These are phyloP conservation scores for Klebsormidium nitens DNA, from an alignment of 139 green algal genomes.

Conservation along the genomic window DNA sequence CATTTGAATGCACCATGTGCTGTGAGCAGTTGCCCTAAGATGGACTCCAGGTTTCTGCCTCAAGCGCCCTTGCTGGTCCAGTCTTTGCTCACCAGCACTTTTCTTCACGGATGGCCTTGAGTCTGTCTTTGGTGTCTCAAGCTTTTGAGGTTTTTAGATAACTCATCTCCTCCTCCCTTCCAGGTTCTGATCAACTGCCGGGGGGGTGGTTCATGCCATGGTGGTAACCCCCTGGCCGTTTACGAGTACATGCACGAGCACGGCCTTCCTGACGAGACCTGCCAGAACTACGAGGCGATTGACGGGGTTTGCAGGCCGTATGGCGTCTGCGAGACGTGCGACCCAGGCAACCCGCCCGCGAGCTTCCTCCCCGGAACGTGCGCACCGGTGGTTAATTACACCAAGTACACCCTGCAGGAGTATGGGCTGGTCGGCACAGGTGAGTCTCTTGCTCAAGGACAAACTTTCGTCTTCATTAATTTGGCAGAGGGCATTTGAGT, in stretches of 20 bases:
- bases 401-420: constrained; percentile 19
- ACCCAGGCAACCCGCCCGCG: constrained; percentile 40
- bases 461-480: no score
- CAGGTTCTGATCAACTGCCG: constrained; percentile 54
- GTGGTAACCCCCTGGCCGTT: constrained; percentile 41
- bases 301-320: constrained; percentile 44
- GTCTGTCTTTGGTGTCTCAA: no score
- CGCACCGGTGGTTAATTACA: constrained; percentile 34
- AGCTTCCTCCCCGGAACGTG: constrained; percentile 23
- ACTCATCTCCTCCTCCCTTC: no score
- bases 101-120: no score
- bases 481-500: no score
- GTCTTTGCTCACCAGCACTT: no score
- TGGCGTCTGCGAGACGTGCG: constrained; percentile 42
- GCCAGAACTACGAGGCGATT: constrained; percentile 53
- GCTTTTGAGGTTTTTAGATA: no score
- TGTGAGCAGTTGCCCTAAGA: constrained; percentile 15
- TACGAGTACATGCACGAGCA: constrained; percentile 47
- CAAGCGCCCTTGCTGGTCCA: no score
- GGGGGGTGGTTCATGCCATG: constrained; percentile 34
- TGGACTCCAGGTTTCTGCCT: no score
- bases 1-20: not conserved
- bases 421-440: constrained; percentile 38
- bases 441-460: no score
- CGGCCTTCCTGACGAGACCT: constrained; percentile 54